Evolutionary conservation across 2,329 filamentous ascomycete genomes (phyloP).

Genomic region (Colletotrichum spaethianum): DNA sequence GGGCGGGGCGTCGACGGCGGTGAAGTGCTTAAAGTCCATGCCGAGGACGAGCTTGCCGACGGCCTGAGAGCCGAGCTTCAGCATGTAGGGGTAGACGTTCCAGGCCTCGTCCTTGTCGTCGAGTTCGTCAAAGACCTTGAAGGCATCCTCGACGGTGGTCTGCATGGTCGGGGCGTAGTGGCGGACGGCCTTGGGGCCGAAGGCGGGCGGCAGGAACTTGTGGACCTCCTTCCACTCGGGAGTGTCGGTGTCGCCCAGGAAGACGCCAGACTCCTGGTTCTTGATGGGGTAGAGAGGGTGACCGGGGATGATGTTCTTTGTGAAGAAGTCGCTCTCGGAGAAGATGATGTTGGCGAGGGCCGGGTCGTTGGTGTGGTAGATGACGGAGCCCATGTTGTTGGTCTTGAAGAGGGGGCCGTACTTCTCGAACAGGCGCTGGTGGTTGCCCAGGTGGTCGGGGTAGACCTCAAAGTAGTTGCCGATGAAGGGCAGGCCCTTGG

Average conservation of each 20-base stretch:
- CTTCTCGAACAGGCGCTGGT: conserved; percentile 66
- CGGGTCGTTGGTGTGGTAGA: conserved; percentile 67
- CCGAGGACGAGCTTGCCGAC: conserved; percentile 61
- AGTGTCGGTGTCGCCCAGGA: conserved; percentile 65
- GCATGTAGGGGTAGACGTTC: conserved; percentile 66
- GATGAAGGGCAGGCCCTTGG: conserved; percentile 62
- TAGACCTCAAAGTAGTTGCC: conserved; percentile 70
- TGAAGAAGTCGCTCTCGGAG: conserved; percentile 65
- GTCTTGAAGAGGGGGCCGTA: conserved; percentile 68
- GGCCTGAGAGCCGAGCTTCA: conserved; percentile 63
- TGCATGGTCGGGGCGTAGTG: conserved; percentile 75
- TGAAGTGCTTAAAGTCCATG: conserved; percentile 62
- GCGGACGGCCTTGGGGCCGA: conserved; percentile 71
- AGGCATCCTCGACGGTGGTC: conserved; percentile 64
- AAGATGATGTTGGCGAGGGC: conserved; percentile 61
- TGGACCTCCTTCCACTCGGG: conserved; percentile 66
- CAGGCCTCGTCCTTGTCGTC: conserved; percentile 62
- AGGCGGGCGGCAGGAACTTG: conserved; percentile 73
- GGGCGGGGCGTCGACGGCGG: conserved; percentile 58
- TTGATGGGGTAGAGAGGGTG: conserved; percentile 63
- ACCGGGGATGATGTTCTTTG: conserved; percentile 65
- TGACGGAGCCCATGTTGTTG: conserved; percentile 63
- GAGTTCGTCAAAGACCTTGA: conserved; percentile 65
- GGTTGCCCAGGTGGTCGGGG: conserved; percentile 71
- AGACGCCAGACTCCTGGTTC: conserved; percentile 58